Evolutionary conservation across 345 rosid species (phyloP), one percentile per base, ranked within the genome.

Genomic region (Euphorbia lathyris): DNA sequence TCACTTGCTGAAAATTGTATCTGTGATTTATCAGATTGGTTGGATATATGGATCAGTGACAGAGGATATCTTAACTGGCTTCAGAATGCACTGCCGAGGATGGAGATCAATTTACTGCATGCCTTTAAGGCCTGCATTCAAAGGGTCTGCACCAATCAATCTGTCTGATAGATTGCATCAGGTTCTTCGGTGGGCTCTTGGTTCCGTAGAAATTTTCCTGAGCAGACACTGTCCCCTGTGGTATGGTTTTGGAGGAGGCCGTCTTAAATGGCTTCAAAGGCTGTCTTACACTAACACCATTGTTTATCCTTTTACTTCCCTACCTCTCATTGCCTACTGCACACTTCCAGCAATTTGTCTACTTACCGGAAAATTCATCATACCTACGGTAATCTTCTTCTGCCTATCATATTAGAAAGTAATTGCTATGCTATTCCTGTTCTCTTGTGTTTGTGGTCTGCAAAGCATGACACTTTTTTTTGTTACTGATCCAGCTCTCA

Each of bases 81-180:
- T 92, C 82, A 92, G 88, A 85, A 95, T 95, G 97, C 97, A 95
- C 70, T 95, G 99, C 75, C 88, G 99, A 7, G 97, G 97, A 82
- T 95, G 99, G 99, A 86, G 99, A 72, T 95, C 99, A 0, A 73
- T 95, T 27, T 95, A 95, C 80, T 90, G 97, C 89, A 88, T 95
- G 99, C 99, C 97, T 13, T 60, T 86, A 74, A 87, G 99, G 87
- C 97, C 97, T 1, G 96, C 96, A 69, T 95, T 95, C 84, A 92
- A 92, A 85, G 99, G 99, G 43, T 94, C 97, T 69, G 97, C 98
- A 8, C 98, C 98, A n/a, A 88, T 91, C 83, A 94, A 94, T 78
- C 81, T 94, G 66, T 95, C 99, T 5, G 99, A 95, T 82, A 75
- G 97, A 74, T 76, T 94, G 80, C 92, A 87, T 74, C 98, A 94